A percentile compares a stretch with the other conserved stretches of the same genome.
Conservation (phyloP, 495 filamentous ascomycete genomes). For the Rusavskia elegans region DNA sequence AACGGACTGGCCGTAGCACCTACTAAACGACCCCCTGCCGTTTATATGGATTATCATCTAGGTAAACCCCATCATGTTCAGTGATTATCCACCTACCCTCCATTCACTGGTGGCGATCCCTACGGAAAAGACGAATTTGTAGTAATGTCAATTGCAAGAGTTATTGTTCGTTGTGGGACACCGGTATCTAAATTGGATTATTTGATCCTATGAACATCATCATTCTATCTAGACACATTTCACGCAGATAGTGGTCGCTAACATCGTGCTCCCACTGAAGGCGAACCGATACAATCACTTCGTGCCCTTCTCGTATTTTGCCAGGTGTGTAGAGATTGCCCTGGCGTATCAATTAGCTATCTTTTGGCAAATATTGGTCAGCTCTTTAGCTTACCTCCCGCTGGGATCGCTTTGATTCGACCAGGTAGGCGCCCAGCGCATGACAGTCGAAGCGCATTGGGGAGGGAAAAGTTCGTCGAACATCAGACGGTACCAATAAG, state of each 20-base stretch:
- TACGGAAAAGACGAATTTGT: background rate
- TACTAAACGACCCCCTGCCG: too few relatives aligned
- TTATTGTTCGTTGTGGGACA: too few relatives aligned
- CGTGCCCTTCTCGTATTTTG: slow-evolving; percentile 38
- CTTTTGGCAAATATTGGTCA: background rate
- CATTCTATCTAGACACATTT: too few relatives aligned
- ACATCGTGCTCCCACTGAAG: background rate
- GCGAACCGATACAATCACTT: slow-evolving; percentile 5
- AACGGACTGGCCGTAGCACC: too few relatives aligned
- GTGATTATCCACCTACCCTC: too few relatives aligned
- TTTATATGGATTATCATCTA: too few relatives aligned
- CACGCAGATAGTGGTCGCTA: background rate
- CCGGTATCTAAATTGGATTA: too few relatives aligned
- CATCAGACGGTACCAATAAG: slow-evolving; percentile 97
- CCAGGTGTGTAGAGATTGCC: slow-evolving; percentile 52
- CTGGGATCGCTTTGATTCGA: slow-evolving; percentile 89
- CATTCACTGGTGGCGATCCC: too few relatives aligned
- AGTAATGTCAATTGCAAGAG: too few relatives aligned
- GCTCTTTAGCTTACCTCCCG: slow-evolving; percentile 50
- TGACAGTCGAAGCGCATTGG: slow-evolving; percentile 79
- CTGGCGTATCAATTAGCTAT: slow-evolving; percentile 25
- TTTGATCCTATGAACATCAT: too few relatives aligned
- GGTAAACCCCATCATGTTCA: too few relatives aligned
- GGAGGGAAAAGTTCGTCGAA: slow-evolving; percentile 97
- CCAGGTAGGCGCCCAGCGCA: slow-evolving; percentile 97